These are phyloP conservation scores for Corynascus novoguineensis DNA, from an alignment of 495 filamentous ascomycete genomes.

Conservation along the genomic window DNA sequence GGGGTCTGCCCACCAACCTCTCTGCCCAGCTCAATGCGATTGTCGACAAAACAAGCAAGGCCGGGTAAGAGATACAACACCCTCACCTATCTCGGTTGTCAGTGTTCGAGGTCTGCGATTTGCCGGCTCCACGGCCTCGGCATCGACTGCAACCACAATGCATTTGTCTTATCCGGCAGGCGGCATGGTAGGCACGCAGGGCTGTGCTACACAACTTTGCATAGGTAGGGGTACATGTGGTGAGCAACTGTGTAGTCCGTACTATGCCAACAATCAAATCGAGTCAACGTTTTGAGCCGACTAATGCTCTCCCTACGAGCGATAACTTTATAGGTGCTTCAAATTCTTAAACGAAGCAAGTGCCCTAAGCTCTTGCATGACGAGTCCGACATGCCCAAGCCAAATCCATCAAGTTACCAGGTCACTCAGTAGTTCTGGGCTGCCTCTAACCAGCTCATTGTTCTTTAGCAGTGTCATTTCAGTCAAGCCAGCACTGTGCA, in stretches of 20 bases:
- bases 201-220: too few relatives aligned
- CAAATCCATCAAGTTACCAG: background rate
- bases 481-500: slow-evolving; percentile 1
- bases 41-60: slow-evolving; percentile 5
- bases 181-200: too few relatives aligned
- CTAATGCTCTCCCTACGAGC: too few relatives aligned
- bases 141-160: slow-evolving; percentile 1
- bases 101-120: background rate
- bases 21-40: slow-evolving; percentile 3
- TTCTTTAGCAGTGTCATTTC: background rate
- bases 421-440: too few relatives aligned
- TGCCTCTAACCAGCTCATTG: too few relatives aligned
- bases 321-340: too few relatives aligned
- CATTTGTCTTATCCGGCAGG: background rate
- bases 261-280: too few relatives aligned
- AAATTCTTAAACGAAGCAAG: too few relatives aligned
- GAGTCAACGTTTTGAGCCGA: too few relatives aligned
- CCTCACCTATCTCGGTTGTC: background rate
- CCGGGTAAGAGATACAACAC: background rate
- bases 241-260: too few relatives aligned
- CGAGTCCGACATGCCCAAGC: background rate
- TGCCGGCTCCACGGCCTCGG: slow-evolving; percentile 1
- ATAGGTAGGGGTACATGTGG: too few relatives aligned
- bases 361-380: too few relatives aligned
- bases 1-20: background rate